A percentile compares a stretch with the other conserved stretches of the same genome.
Evolutionary conservation across 1,284 basidiomycete genomes (phyloP).

Genomic region (Cryptococcus wingfieldii): DNA sequence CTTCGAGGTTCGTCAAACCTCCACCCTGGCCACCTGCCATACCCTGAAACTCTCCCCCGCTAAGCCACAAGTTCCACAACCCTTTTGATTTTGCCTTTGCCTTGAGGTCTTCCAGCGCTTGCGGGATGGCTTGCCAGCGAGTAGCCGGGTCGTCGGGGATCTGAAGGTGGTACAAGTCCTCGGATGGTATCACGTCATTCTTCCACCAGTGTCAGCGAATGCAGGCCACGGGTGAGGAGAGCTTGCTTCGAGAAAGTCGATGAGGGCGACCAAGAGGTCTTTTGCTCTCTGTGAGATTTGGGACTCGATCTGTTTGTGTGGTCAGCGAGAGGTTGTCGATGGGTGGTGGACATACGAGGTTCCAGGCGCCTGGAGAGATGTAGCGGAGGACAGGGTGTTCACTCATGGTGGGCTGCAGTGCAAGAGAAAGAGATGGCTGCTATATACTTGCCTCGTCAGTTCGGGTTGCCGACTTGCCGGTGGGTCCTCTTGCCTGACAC

Average conservation of each 20-base stretch:
- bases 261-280: constrained; percentile 74
- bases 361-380: constrained; percentile 18
- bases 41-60: constrained; percentile 85
- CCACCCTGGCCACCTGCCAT: constrained; percentile 60
- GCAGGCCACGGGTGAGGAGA: not conserved
- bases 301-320: constrained; percentile 66
- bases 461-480: no score
- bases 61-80: constrained; percentile 95
- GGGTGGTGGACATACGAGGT: constrained; percentile 7
- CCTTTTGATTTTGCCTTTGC: constrained; percentile 78
- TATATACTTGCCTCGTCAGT: not conserved
- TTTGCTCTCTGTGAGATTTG: constrained; percentile 86
- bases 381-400: constrained; percentile 15
- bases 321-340: not conserved
- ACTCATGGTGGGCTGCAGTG: constrained; percentile 1
- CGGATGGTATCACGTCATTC: constrained; percentile 83
- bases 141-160: constrained; percentile 66
- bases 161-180: constrained; percentile 73
- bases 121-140: constrained; percentile 81
- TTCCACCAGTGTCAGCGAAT: constrained; percentile 37
- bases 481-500: no score
- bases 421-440: not conserved
- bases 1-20: constrained; percentile 88
- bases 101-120: constrained; percentile 80
- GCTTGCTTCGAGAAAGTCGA: constrained; percentile 76